phyloP scores from a whole-genome alignment of 1,139 yeast genomes.

The Blastobotrys indianensis region DNA sequence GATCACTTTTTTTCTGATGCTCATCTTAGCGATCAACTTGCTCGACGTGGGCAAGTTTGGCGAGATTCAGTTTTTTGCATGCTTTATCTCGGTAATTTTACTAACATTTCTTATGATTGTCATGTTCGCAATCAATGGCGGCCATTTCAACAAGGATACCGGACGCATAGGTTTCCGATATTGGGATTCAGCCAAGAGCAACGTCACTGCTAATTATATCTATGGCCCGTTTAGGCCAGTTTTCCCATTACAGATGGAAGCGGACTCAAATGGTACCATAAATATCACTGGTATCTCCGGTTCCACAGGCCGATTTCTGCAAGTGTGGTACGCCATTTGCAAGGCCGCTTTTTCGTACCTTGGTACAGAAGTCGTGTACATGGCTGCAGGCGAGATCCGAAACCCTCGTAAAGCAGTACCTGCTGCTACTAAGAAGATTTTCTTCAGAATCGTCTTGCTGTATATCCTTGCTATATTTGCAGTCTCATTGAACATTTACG shows the following conservation, averaged over 20 bases:
- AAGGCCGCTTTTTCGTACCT: constrained; percentile 69
- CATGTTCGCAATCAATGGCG: constrained; percentile 60
- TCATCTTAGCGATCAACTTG: constrained; percentile 50
- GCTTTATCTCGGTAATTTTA: constrained; percentile 53
- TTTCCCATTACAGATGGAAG: constrained; percentile 41
- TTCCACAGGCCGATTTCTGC: constrained; percentile 54
- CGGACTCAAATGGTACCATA: constrained; percentile 22
- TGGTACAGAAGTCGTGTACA: constrained; percentile 77
- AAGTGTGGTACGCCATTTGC: constrained; percentile 56
- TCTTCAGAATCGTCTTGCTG: constrained; percentile 63
- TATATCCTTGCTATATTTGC: constrained; percentile 67
- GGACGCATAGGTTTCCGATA: constrained; percentile 54
- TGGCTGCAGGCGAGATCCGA: constrained; percentile 82
- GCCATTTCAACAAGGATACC: constrained; percentile 29
- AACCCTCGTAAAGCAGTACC: constrained; percentile 78
- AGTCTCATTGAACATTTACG: constrained; percentile 63
- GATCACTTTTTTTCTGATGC: constrained; percentile 51
- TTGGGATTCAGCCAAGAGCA: constrained; percentile 54
- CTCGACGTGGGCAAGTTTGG: constrained; percentile 70
- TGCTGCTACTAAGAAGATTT: constrained; percentile 68
- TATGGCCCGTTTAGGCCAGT: constrained; percentile 69
- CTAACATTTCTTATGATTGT: constrained; percentile 52
- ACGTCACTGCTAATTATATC: constrained; percentile 43
- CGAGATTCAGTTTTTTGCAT: constrained; percentile 62
- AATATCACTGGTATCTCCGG: constrained; percentile 51